A percentile compares a stretch with the other conserved stretches of the same genome.
These are phyloP conservation scores for Globisporangium cystogenes DNA, from an alignment of 352 stramenopile species.

Conservation along the genomic window DNA sequence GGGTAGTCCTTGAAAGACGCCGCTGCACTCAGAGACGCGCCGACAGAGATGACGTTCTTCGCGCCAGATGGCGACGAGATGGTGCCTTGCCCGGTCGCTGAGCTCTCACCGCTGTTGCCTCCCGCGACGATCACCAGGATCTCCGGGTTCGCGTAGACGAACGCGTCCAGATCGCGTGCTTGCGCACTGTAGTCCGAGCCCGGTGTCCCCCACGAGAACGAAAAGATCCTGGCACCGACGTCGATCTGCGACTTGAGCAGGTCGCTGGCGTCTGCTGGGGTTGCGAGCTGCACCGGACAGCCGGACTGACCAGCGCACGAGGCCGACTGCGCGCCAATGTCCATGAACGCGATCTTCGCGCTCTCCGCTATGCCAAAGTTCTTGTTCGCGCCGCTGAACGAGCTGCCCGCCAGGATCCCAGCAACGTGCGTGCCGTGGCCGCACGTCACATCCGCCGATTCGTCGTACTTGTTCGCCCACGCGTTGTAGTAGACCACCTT, in stretches of 20 bases:
- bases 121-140: conserved; percentile 83
- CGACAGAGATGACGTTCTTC: conserved; percentile 84
- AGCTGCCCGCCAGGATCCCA: conserved; percentile 74
- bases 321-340: conserved; percentile 66
- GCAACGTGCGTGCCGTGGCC: conserved; percentile 89
- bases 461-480: conserved; percentile 59
- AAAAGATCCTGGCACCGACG: conserved; percentile 74
- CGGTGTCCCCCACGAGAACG: conserved; percentile 80
- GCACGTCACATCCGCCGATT: conserved; percentile 60
- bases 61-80: conserved; percentile 79
- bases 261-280: conserved; percentile 51
- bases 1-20: conserved; percentile 36
- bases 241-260: conserved; percentile 65
- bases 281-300: conserved; percentile 55
- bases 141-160: conserved; percentile 82
- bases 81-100: conserved; percentile 37
- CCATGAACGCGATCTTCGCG: conserved; percentile 89
- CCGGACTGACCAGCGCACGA: conserved; percentile 37
- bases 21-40: conserved; percentile 63
- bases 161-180: conserved; percentile 70
- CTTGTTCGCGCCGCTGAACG: conserved; percentile 42
- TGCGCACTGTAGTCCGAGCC: conserved; percentile 76
- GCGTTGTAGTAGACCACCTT: conserved; percentile 82
- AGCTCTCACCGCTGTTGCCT: conserved; percentile 84
- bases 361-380: conserved; percentile 73